phyloP scores from a whole-genome alignment of 192 early-diverging fungal species.

The Umbelopsis sp. region DNA sequence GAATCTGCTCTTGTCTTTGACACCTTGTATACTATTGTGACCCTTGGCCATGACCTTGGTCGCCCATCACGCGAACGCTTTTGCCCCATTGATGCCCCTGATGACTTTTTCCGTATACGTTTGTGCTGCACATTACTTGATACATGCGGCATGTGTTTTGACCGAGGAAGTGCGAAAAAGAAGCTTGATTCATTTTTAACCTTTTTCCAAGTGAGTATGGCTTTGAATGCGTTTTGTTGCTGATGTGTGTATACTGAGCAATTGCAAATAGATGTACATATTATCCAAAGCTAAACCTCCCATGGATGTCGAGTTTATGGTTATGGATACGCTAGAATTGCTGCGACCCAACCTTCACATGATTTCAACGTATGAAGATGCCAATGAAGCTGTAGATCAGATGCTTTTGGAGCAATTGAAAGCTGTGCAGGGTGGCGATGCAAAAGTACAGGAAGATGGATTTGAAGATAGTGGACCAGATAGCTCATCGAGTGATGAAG shows the following conservation, averaged over 20 bases:
- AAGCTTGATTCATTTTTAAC: slow-evolving; percentile 76
- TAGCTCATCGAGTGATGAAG: slow-evolving; percentile 42
- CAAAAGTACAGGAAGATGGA: slow-evolving; percentile 45
- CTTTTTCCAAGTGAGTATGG: slow-evolving; percentile 72
- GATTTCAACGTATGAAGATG: slow-evolving; percentile 79
- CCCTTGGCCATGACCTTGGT: slow-evolving; percentile 79
- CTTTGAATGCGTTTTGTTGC: not conserved
- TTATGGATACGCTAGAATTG: slow-evolving; percentile 79
- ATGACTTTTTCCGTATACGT: slow-evolving; percentile 93
- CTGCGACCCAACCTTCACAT: slow-evolving; percentile 64
- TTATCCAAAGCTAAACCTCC: slow-evolving; percentile 80
- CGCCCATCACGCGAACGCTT: slow-evolving; percentile 56
- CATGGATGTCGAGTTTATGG: slow-evolving; percentile 87
- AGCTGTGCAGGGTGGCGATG: slow-evolving; percentile 46
- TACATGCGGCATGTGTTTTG: slow-evolving; percentile 85
- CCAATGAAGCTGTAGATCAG: slow-evolving; percentile 64
- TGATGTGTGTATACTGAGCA: not conserved
- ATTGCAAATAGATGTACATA: slow-evolving; percentile 72
- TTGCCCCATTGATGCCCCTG: slow-evolving; percentile 73
- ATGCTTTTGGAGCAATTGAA: slow-evolving; percentile 56
- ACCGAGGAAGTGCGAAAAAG: slow-evolving; percentile 63
- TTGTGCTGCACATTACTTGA: slow-evolving; percentile 86
- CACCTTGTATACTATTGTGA: slow-evolving; percentile 80
- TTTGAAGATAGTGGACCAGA: slow-evolving; percentile 43
- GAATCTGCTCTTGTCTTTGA: slow-evolving; percentile 80